A percentile compares a stretch with the other conserved stretches of the same genome.
Evolutionary conservation across 371 early-diverging fungal species (phyloP).

Genomic region (Mortierella sp.): DNA sequence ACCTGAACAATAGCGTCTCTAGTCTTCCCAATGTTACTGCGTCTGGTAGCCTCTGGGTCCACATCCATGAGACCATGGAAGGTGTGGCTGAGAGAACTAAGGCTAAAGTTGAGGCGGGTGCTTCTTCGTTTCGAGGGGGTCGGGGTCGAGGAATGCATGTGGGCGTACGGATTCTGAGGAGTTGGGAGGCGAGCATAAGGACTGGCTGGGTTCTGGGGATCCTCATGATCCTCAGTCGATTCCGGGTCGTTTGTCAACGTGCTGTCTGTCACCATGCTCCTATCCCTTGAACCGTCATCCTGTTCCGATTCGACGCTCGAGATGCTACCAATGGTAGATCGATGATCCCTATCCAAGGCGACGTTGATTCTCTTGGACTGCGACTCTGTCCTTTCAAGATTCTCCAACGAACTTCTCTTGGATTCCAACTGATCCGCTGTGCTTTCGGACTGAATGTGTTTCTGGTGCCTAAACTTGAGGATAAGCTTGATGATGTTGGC

Average conservation of each 20-base stretch:
- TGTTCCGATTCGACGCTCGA: not conserved
- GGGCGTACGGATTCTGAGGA: slow-evolving; percentile 40
- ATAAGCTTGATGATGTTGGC: slow-evolving; percentile 87
- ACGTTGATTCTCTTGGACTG: slow-evolving; percentile 89
- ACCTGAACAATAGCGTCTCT: slow-evolving; percentile 83
- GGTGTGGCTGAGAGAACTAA: slow-evolving; percentile 77
- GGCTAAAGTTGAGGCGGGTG: slow-evolving; percentile 60
- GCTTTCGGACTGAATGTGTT: slow-evolving; percentile 88
- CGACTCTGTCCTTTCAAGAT: slow-evolving; percentile 80
- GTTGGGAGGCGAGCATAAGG: slow-evolving; percentile 39
- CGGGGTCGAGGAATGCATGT: slow-evolving; percentile 24
- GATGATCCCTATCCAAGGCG: slow-evolving; percentile 68
- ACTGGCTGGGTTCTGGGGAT: slow-evolving; percentile 1
- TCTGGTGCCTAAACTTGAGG: slow-evolving; percentile 82
- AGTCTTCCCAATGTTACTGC: slow-evolving; percentile 88
- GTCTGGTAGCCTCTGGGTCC: slow-evolving; percentile 91
- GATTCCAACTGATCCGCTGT: slow-evolving; percentile 75
- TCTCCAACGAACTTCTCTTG: slow-evolving; percentile 74
- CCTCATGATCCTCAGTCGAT: slow-evolving; percentile 17
- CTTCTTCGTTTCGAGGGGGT: slow-evolving; percentile 45
- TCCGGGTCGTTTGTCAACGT: slow-evolving; percentile 36
- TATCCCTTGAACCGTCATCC: slow-evolving; percentile 1
- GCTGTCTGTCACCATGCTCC: slow-evolving; percentile 22
- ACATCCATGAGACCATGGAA: slow-evolving; percentile 93
- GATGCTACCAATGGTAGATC: slow-evolving; percentile 8